Evolutionary conservation across 805 yeast species (phyloP).

Genomic region (Kuraishia floccosa): DNA sequence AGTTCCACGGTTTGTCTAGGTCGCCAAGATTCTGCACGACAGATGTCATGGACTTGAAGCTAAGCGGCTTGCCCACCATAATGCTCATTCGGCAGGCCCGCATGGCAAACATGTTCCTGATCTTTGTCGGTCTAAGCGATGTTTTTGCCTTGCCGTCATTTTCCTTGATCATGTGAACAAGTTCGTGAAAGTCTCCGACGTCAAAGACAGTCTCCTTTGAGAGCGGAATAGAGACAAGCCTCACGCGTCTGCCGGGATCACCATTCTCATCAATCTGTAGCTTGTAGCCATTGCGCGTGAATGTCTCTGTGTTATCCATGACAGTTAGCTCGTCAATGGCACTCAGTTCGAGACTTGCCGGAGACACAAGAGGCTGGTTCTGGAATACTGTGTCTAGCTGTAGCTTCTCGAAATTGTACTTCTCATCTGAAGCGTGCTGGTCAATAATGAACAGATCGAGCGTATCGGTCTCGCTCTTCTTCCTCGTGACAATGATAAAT

Average conservation of each 20-base stretch:
- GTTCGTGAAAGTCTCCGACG: conserved; percentile 61
- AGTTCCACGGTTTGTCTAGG: conserved; percentile 90
- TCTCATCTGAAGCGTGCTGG: conserved; percentile 98
- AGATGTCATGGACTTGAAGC: conserved; percentile 43
- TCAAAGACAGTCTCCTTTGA: conserved; percentile 64
- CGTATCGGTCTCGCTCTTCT: conserved; percentile 16
- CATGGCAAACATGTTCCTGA: conserved; percentile 82
- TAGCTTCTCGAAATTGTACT: conserved; percentile 73
- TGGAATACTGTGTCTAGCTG: conserved; percentile 45
- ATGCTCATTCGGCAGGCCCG: conserved; percentile 90
- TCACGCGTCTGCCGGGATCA: conserved; percentile 45
- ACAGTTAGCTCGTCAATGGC: conserved; percentile 72
- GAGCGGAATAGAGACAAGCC: conserved; percentile 55
- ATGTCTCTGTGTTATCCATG: conserved; percentile 42
- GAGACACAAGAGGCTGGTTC: conserved; percentile 60
- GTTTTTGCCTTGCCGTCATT: conserved; percentile 27
- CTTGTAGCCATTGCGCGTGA: conserved; percentile 71
- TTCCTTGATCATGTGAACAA: conserved; percentile 56
- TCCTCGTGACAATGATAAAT: conserved; percentile 64
- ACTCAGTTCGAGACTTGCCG: conserved; percentile 48
- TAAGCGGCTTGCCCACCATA: conserved; percentile 80
- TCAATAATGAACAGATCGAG: conserved; percentile 77
- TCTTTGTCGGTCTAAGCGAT: conserved; percentile 56
- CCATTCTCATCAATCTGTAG: conserved; percentile 36
- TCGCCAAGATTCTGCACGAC: conserved; percentile 59